These are phyloP conservation scores for Daedaleopsis sinensis DNA, from an alignment of 768 basidiomycete species.

Conservation along the genomic window DNA sequence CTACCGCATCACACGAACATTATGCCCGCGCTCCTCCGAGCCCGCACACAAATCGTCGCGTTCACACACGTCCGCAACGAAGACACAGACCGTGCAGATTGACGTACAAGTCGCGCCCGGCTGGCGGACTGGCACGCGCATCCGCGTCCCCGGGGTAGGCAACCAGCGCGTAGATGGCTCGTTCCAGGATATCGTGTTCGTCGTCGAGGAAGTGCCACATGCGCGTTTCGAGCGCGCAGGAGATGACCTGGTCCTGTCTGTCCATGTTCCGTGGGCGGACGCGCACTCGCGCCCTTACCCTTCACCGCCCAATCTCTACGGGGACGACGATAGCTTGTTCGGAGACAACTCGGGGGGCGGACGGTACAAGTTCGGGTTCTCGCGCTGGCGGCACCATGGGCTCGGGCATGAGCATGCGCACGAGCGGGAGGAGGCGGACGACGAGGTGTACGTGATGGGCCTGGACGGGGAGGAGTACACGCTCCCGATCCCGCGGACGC, in stretches of 20 bases:
- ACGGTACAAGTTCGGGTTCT: conserved; percentile 6
- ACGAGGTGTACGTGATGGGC: conserved; percentile 55
- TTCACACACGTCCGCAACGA: conserved; percentile 26
- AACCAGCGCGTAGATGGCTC: conserved; percentile 60
- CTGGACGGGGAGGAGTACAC: conserved; percentile 59
- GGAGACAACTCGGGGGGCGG: neutral
- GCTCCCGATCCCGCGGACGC: conserved; percentile 55
- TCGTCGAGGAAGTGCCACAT: conserved; percentile 62
- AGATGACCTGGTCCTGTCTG: conserved; percentile 57
- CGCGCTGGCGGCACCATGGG: conserved; percentile 3
- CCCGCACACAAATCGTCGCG: neutral
- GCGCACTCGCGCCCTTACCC: conserved; percentile 32
- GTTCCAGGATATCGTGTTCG: conserved; percentile 68
- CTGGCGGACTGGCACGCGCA: conserved; percentile 60
- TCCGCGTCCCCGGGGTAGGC: conserved; percentile 65
- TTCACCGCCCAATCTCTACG: neutral
- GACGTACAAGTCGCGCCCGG: conserved; percentile 65
- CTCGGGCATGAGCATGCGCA: neutral
- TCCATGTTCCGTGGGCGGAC: conserved; percentile 61
- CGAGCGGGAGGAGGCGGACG: conserved; percentile 36
- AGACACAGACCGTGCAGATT: conserved; percentile 56
- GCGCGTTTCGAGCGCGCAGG: conserved; percentile 57
- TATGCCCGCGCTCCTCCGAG: conserved; percentile 34
- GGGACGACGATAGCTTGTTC: neutral
- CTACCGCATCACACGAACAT: conserved; percentile 61